Evolutionary conservation across 2,329 filamentous ascomycete genomes (phyloP), one percentile per base, ranked within the genome.

Genomic region (Penicillium aurantiogriseum): DNA sequence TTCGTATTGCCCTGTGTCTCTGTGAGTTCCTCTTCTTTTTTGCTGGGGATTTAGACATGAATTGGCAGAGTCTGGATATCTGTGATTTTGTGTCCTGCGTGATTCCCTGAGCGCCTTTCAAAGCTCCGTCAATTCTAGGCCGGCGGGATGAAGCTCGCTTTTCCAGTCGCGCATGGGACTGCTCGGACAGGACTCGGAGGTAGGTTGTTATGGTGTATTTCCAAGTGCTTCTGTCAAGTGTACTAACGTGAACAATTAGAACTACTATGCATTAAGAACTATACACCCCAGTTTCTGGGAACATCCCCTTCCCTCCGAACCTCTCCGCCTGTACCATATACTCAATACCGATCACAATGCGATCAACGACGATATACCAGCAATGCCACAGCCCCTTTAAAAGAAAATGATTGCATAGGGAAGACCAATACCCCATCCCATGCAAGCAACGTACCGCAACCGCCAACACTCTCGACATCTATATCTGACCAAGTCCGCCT

Each of bases 401-500:
- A 54, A 51, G 35, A 39, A 43, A 33, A 38, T 25, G 38, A n/a
- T 13, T 19, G 29, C 52, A 17, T 5, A 25, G 43, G 42, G 13
- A 52, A 54, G 52, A 9, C 33, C 43, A 59, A 38, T 27, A 35
- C 40, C 42, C 27, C 21, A 13, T 36, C 44, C 42, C 9, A 43
- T 19, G 40, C 55, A 56, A 7, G 17, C 38, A 47, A 23, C 2
- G 27, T 7, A 42, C 8, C 23, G 10, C 45, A 43, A 47, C n/a
- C 46, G 3, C 39, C 56, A 36, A 38, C 44, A 23, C 10, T 58
- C 15, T 15, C 47, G 5, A 46, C 53, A 39, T 64, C 66, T 54
- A 63, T 76, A 52, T 66, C 74, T 38, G 69, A 72, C 44, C 67
- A 74, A 54, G 70, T 80, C 62, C 77, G 76, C 48, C 69, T 73